Evolutionary conservation across 1,139 yeast genomes (phyloP).

Genomic region (Blastobotrys petasosporus): DNA sequence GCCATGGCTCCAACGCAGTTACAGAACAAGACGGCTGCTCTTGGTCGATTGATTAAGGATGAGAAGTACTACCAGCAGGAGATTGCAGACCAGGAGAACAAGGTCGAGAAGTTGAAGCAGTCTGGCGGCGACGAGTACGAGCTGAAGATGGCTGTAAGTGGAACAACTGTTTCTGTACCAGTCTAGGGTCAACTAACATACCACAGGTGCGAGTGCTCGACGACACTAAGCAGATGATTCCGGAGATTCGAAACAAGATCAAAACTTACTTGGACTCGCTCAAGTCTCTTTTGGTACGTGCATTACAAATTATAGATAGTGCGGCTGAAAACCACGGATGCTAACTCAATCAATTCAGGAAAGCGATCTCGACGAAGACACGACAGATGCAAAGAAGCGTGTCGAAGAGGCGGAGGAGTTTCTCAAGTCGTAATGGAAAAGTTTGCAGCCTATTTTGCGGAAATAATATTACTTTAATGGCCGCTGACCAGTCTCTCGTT

Average conservation of each 20-base stretch:
- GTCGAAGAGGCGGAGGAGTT: constrained; percentile 30
- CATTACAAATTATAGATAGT: background rate
- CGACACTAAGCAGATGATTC: constrained; percentile 65
- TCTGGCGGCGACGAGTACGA: constrained; percentile 59
- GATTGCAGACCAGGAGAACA: constrained; percentile 51
- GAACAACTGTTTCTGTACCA: background rate
- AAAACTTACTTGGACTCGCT: constrained; percentile 46
- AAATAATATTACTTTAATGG: constrained; percentile 6
- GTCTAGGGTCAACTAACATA: constrained; percentile 8
- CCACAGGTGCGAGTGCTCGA: constrained; percentile 46
- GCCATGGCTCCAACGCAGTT: constrained; percentile 70
- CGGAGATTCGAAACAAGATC: constrained; percentile 53
- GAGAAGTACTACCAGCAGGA: constrained; percentile 60
- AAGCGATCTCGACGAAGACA: constrained; percentile 42
- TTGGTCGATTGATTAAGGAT: constrained; percentile 70
- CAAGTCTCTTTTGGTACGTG: constrained; percentile 34
- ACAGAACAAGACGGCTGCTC: constrained; percentile 71
- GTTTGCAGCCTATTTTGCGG: background rate
- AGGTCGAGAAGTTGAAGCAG: constrained; percentile 38
- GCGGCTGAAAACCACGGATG: background rate
- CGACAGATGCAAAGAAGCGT: constrained; percentile 37
- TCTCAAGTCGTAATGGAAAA: constrained; percentile 8
- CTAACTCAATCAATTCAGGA: constrained; percentile 33
- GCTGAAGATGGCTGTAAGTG: constrained; percentile 52
- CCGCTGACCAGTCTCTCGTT: constrained; percentile 26